These are phyloP conservation scores for Talinum fruticosum DNA, from an alignment of 148 eudicot genomes.

Conservation along the genomic window DNA sequence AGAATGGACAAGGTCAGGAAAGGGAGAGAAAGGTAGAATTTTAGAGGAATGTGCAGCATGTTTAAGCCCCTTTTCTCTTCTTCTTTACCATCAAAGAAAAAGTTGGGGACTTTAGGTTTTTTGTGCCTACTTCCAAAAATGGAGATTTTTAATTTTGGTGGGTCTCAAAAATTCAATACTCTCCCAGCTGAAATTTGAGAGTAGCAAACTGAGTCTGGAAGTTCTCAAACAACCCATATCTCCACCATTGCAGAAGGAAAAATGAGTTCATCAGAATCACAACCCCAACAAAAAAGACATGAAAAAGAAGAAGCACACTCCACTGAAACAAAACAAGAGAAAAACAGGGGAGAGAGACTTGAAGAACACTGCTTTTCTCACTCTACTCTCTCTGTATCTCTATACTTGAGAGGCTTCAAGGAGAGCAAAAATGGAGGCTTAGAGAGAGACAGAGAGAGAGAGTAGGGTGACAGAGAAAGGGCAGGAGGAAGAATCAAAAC, in stretches of 20 bases:
- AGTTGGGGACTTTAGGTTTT: conserved; percentile 27
- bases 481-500: conserved; percentile 17
- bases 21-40: conserved; percentile 31
- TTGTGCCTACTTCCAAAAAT: conserved; percentile 21
- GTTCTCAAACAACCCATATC: conserved; percentile 32
- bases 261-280: conserved; percentile 2
- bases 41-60: conserved; percentile 24
- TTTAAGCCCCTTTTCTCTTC: conserved; percentile 23
- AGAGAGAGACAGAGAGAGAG: conserved; percentile 19
- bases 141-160: conserved; percentile 10
- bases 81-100: conserved; percentile 34
- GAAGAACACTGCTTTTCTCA: neutral
- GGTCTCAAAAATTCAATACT: neutral
- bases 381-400: neutral
- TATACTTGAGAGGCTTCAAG: neutral
- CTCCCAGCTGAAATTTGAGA: conserved; percentile 29
- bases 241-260: conserved; percentile 12
- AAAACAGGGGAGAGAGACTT: neutral
- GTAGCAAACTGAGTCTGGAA: conserved; percentile 20
- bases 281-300: neutral
- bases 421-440: neutral
- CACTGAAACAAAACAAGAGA: neutral
- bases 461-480: conserved; percentile 22
- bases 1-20: conserved; percentile 15
- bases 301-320: neutral